Base-by-base conservation (phyloP, 306 rosid genomes). In the Ziziphus jujuba region DNA sequence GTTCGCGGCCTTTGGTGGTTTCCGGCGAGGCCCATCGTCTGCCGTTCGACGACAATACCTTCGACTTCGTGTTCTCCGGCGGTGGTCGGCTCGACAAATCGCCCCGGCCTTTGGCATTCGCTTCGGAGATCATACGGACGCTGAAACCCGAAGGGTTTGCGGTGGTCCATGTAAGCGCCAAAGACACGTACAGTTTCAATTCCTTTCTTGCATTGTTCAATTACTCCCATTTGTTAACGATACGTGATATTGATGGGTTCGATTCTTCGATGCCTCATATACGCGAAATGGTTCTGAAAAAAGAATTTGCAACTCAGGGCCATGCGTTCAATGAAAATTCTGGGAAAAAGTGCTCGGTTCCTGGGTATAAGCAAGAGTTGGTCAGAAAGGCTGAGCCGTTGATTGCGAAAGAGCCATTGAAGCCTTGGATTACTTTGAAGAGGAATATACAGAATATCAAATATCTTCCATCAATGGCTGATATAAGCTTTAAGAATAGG, bases 351-450 rank as follows among this genome's bases (percentile, higher is more conserved):
- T 93, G 98, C 59, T 84, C 76, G 34, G 85, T 88, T 67, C 91
- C 96, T 24, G 90, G 62, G 62, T 80, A 90, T 74, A 93, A 86
- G 75, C 85, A 67, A 59, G 87, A 88, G 19, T 58, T 93, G 65
- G 87, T 90, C 14, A 75, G 80, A 50, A 83, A 75, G 56, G 95
- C 98, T 0, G 98, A 93, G 83, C 90, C 95, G 7, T 58, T 93
- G 72, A 93, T 93, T 67, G 47, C 28, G 17, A 79, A 67, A 63
- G 98, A 93, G 75, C 98, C 98, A 3, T 50, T 88, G 82, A 93
- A 93, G 73, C 98, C 98, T 0, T 93, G 98, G 98, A 66, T 93
- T 66, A 80, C 98, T 11, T 72, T 93, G 85, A 93, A 93, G 71
- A 88, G 83, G 79, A 93, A 93, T 44, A 54, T 88, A 61, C 69